Evolutionary conservation across 306 rosid species (phyloP), one percentile per base, ranked within the genome.

Genomic region (Acacia crassicarpa): DNA sequence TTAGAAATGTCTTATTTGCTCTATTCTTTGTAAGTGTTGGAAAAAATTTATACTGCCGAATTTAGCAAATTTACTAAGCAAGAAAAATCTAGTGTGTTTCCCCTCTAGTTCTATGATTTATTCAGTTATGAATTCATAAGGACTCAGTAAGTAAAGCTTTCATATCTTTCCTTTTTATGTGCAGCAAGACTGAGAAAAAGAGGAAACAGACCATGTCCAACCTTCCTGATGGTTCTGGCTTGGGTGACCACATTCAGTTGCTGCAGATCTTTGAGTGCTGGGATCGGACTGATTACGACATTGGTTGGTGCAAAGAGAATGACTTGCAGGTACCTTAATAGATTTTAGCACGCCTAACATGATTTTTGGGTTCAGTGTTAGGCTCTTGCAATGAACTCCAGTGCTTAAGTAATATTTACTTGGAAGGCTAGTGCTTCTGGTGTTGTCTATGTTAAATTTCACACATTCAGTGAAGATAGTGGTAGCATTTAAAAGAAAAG

Each of bases 161-260:
- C 40, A 58, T 81, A 72, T 51, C 66, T 77, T 73, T 77, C 32
- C 71, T 82, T 82, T 80, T 75, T 74, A 33, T 49, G 72, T 80
- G 84, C 86, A 93, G 99, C 85, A 89, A 89, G 80, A 87, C 74
- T 83, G 98, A 93, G 72, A 95, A 89, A 86, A 95, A 92, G 89
- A 92, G 98, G 91, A 95, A 95, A 78, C 90, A 83, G 25, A 67
- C 82, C 41, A 66, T 77, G 61, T 35, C 84, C 82, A 89, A 86
- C 79, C 94, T 93, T 89, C 98, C 97, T 82, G 98, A 92, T 91
- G 98, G 98, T 72, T 91, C 87, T 83, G 99, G 99, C 77, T 91
- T 88, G 90, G 99, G 98, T 79, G 99, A 95, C 81, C 97, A 95
- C 80, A 92, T 95, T 81, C 98, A 93, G 51, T 91, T 93, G 87